Evolutionary conservation across 495 filamentous ascomycete genomes (phyloP).

Genomic region (Penicillium coffeae): DNA sequence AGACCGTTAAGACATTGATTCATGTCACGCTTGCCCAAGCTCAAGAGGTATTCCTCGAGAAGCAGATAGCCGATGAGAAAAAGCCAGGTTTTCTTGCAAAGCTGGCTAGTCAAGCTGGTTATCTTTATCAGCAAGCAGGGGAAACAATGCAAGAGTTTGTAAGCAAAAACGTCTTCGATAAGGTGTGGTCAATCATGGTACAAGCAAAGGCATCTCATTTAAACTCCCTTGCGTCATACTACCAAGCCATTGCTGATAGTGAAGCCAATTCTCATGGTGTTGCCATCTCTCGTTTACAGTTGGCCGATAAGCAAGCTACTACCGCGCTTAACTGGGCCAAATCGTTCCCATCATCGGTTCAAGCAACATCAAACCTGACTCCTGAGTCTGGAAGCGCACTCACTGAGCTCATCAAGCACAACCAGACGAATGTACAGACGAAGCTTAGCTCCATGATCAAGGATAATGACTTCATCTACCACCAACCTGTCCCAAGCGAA

Average conservation of each 20-base stretch:
- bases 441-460: slow-evolving; percentile 71
- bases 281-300: slow-evolving; percentile 77
- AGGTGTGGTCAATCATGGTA: slow-evolving; percentile 81
- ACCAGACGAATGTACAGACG: slow-evolving; percentile 75
- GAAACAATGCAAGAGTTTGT: slow-evolving; percentile 94
- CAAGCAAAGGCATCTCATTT: slow-evolving; percentile 87
- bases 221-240: slow-evolving; percentile 85
- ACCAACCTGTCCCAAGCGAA: slow-evolving; percentile 84
- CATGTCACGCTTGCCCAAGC: slow-evolving; percentile 89
- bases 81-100: slow-evolving; percentile 92
- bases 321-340: slow-evolving; percentile 75
- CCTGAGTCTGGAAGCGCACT: slow-evolving; percentile 71
- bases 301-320: slow-evolving; percentile 70
- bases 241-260: slow-evolving; percentile 87
- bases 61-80: slow-evolving; percentile 88
- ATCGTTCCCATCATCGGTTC: slow-evolving; percentile 73
- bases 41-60: slow-evolving; percentile 96
- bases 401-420: slow-evolving; percentile 77
- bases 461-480: slow-evolving; percentile 98
- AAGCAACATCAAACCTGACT: slow-evolving; percentile 76
- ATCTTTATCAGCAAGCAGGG: slow-evolving; percentile 78
- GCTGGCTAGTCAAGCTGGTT: slow-evolving; percentile 82
- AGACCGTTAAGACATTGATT: slow-evolving; percentile 93
- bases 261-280: slow-evolving; percentile 84
- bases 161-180: slow-evolving; percentile 87